phyloP scores from a whole-genome alignment of 1,139 yeast species.

The Arxiozyma bovina region DNA sequence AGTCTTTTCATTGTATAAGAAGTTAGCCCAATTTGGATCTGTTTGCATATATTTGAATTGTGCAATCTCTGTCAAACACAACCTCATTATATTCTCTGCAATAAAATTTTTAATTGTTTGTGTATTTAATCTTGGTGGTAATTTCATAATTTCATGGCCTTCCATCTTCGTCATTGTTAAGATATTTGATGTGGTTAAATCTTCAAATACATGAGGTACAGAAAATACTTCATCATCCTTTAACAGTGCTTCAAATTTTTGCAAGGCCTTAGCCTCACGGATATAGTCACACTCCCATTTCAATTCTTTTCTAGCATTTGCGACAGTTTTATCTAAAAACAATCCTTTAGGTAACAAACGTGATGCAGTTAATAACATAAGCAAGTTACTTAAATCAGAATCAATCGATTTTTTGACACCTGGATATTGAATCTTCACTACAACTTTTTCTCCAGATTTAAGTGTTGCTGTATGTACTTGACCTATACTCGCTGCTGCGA shows the following conservation, averaged over 20 bases:
- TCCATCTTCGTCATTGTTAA: constrained; percentile 84
- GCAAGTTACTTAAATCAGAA: constrained; percentile 78
- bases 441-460: constrained; percentile 55
- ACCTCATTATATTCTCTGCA: constrained; percentile 77
- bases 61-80: constrained; percentile 79
- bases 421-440: constrained; percentile 96
- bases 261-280: constrained; percentile 77
- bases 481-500: constrained; percentile 97
- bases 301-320: constrained; percentile 83
- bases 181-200: constrained; percentile 71
- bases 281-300: constrained; percentile 97
- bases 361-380: constrained; percentile 78
- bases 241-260: constrained; percentile 53
- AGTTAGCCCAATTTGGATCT: constrained; percentile 99
- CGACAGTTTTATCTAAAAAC: constrained; percentile 84
- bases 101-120: constrained; percentile 73
- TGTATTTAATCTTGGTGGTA: constrained; percentile 43
- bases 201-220: constrained; percentile 76
- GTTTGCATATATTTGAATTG: constrained; percentile 91
- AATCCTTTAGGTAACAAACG: constrained; percentile 83
- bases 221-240: constrained; percentile 60
- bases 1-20: constrained; percentile 62
- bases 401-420: constrained; percentile 95
- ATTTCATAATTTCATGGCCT: constrained; percentile 76
- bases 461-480: constrained; percentile 87